Conservation (phyloP, 2,329 filamentous ascomycete genomes). For the Fusarium chlamydosporum region DNA sequence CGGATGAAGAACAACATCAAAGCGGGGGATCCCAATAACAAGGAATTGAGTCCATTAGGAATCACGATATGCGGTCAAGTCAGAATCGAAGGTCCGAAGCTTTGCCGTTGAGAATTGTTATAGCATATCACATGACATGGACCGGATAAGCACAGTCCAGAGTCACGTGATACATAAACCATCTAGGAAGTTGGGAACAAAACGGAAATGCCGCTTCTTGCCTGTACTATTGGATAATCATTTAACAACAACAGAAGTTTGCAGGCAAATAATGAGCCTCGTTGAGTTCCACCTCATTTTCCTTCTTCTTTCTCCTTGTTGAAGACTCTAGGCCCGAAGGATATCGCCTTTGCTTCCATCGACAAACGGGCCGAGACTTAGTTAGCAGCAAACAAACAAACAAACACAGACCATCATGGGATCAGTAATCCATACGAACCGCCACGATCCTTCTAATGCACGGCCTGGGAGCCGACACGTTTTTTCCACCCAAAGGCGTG, state of each 20-base stretch:
- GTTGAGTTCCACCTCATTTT: background rate
- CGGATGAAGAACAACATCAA: slow-evolving; percentile 1
- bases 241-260: slow-evolving; percentile 12
- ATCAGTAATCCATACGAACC: slow-evolving; percentile 18
- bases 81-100: background rate
- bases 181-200: background rate
- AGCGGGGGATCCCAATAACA: slow-evolving; percentile 11
- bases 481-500: slow-evolving; percentile 29
- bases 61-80: slow-evolving; percentile 1
- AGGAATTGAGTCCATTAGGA: background rate
- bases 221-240: background rate
- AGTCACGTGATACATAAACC: background rate
- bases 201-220: background rate
- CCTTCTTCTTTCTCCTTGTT: background rate
- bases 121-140: no score
- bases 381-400: slow-evolving; percentile 16
- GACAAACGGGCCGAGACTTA: slow-evolving; percentile 34
- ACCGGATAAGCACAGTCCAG: no score
- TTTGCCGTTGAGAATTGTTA: background rate
- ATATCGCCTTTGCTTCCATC: slow-evolving; percentile 6
- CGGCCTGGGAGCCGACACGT: slow-evolving; percentile 21
- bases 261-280: background rate
- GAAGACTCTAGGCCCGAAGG: background rate
- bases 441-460: slow-evolving; percentile 3
- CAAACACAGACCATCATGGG: slow-evolving; percentile 14